Percentiles rank a stretch among this genome's conserved stretches.
Evolutionary conservation across 2,329 filamentous ascomycete genomes (phyloP).

Genomic region (Neonectria neomacrospora): DNA sequence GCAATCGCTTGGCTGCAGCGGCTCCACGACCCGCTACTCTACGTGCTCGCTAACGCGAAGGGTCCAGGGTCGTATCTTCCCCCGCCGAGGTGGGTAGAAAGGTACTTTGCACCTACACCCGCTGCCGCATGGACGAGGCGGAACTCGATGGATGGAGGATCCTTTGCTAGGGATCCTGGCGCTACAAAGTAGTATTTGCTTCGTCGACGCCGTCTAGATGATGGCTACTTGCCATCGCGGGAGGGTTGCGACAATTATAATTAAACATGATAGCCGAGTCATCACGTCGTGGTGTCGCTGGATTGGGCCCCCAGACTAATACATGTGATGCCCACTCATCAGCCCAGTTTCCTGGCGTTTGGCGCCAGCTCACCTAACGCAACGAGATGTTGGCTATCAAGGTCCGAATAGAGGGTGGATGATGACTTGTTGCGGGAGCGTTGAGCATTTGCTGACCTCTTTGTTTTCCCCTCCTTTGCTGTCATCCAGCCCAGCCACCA

Average conservation of each 20-base stretch:
- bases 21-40: slow-evolving; percentile 2
- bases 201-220: neutral
- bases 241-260: neutral
- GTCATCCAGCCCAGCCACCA: neutral
- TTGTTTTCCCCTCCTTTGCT: neutral
- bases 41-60: slow-evolving; percentile 4
- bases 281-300: slow-evolving; percentile 1
- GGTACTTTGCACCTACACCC: neutral
- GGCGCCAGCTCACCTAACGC: neutral
- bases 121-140: too few relatives aligned
- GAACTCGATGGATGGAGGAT: neutral
- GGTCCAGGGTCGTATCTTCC: neutral
- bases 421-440: slow-evolving; percentile 1
- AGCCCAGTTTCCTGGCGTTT: slow-evolving; percentile 13
- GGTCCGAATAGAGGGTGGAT: neutral
- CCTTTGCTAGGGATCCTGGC: neutral
- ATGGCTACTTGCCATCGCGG: neutral
- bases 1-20: neutral
- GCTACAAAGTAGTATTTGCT: neutral
- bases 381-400: neutral
- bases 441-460: slow-evolving; percentile 10
- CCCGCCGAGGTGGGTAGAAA: neutral
- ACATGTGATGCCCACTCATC: slow-evolving; percentile 9
- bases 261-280: neutral
- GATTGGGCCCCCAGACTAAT: slow-evolving; percentile 8